A percentile compares a stretch with the other conserved stretches of the same genome.
These are phyloP conservation scores for Cantharellus cinnabarinus DNA, from an alignment of 768 basidiomycete species.

Conservation along the genomic window DNA sequence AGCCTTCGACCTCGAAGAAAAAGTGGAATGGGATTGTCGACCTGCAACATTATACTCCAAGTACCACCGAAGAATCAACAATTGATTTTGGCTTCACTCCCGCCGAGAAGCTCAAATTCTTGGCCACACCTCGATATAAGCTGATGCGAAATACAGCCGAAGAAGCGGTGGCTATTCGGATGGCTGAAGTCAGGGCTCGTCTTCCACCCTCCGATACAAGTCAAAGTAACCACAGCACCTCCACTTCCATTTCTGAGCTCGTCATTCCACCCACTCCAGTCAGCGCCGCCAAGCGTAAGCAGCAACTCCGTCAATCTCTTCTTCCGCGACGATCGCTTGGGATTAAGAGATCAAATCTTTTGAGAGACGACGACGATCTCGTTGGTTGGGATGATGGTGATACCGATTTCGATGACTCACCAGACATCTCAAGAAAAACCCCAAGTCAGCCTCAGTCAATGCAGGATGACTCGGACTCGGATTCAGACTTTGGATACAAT, in stretches of 20 bases:
- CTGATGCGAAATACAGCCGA: not conserved
- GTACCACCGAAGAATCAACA: not conserved
- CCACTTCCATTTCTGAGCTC: not conserved
- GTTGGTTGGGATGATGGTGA: not conserved
- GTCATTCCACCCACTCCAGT: not conserved
- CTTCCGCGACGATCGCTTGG: not conserved
- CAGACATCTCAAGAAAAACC: no score
- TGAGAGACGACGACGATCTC: not conserved
- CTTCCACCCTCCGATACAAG: not conserved
- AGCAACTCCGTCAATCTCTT: not conserved
- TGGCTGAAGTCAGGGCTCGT: not conserved
- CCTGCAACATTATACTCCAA: not conserved
- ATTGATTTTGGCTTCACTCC: not conserved
- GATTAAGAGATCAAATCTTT: not conserved
- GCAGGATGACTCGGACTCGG: not conserved
- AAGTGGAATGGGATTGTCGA: constrained; percentile 8
- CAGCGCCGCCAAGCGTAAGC: not conserved
- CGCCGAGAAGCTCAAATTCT: not conserved
- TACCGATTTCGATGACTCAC: not conserved
- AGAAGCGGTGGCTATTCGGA: not conserved
- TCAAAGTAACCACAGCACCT: not conserved
- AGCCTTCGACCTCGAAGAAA: not conserved
- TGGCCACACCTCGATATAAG: not conserved
- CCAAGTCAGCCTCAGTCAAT: no score
- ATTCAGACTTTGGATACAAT: not conserved